Evolutionary conservation across 208 protist species (phyloP), one percentile per base, ranked within the genome.

Genomic region (Leptomonas pyrrhocoris): DNA sequence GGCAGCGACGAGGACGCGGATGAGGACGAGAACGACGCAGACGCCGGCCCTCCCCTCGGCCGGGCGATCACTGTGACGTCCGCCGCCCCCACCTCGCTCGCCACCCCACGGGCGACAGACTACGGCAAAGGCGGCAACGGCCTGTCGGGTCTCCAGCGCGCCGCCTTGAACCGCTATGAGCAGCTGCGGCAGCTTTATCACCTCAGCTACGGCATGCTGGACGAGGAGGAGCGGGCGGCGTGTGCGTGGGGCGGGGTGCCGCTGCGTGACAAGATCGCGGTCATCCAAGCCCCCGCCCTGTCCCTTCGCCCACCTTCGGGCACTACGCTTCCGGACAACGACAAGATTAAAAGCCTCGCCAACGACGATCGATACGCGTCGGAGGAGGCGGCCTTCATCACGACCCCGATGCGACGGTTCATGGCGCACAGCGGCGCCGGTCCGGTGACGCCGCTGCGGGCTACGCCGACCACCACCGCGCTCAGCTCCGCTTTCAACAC

Each of bases 151-250:
- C 57, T 69, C 46, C 74, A 83, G 58, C 76, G 80, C 9, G 46
- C 59, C 5, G 75, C 69, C 23, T 63, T 84, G 43, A 68, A 81
- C 13, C 83, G 83, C 31, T 88, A 77, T 67, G 83, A 88, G 62
- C 65, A 79, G 68, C 70, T 80, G 19, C 61, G 57, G 8, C 74
- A 82, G 42, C 64, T 88, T 18, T 53, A 88, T 31, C 82, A 71
- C 40, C 62, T 84, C 25, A 74, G 64, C 58, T 48, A 74, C 40
- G 69, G 68, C 31, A 59, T 84, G 19, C 4, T 62, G 42, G 51
- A 71, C 8, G 55, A 66, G 38, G 54, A 64, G 61, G 60, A 72
- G 49, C 61, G 61, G 45, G 65, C 55, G 53, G 65, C 54, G 16
- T 70, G 54, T 54, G 54, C 54, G 53, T 62, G 65, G 65, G 40